Base-by-base conservation (phyloP, 1,284 basidiomycete genomes). In the Psilocybe mexicana region DNA sequence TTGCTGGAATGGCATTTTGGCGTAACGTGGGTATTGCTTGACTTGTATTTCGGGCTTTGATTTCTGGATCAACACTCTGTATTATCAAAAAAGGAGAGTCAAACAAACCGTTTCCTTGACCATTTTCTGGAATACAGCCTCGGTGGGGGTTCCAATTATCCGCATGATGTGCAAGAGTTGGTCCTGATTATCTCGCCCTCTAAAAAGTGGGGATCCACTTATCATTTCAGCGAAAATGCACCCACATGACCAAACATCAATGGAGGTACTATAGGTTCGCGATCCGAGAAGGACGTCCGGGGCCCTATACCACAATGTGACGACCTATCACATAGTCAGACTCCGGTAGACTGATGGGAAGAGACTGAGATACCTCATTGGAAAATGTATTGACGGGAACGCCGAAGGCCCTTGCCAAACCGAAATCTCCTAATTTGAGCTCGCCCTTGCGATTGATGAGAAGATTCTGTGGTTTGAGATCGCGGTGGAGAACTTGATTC, bases 141-240 rank as follows among this genome's bases (percentile, higher is more conserved):
- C 95, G 61, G 93, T 90, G 0, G 97, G 97, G 0, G 97, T 99
- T 12, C 97, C 97, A 60, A 99, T 87, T 59, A 99, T 93, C 67
- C 96, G 87, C 86, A 99, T 94, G 70, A 99, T 99, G 70, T 98
- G 96, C 54, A 96, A 83, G 11, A 99, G 81, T 72, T 99, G 97
- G 74, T 99, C 97, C 67, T 96, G 92, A 71, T 99, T 99, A 74
- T 99, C 97, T 61, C 96, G 83, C 23, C 97, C 97, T 63, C 97
- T 86, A 84, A 99, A 99, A 42, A 99, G 82, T 12, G 97, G 97
- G 12, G 96, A 91, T 2, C 97, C 97, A 26, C 94, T 92, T 63
- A 99, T 99, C 93, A 96, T 95, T 77, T 98, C 95, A 14, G 96
- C 96, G 74, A 99, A 97, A 70, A 99, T 99, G 71, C 97, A 99